A percentile compares a stretch with the other conserved stretches of the same genome.
Evolutionary conservation across 2,329 filamentous ascomycete species (phyloP).

Genomic region (Aspergillus quadricinctus): DNA sequence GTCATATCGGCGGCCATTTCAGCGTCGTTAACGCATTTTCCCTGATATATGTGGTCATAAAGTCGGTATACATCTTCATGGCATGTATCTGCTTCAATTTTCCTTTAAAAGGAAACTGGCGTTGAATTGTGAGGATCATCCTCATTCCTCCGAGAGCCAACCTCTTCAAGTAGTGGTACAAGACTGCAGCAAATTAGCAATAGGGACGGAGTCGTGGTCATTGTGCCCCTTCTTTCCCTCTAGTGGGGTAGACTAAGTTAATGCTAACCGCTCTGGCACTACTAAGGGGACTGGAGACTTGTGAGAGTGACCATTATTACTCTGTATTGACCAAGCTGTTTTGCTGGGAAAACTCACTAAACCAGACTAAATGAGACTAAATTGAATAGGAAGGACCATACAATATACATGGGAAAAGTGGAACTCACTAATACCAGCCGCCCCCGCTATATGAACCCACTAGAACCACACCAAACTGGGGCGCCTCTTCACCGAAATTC

Average conservation of each 20-base stretch:
- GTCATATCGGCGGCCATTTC: not conserved
- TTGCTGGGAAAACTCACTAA: not conserved
- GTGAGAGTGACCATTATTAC: not conserved
- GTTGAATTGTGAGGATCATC: slow-evolving; percentile 20
- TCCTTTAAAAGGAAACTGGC: slow-evolving; percentile 3
- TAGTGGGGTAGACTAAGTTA: not conserved
- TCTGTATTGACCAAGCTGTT: no score
- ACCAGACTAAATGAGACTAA: not conserved
- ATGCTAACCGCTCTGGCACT: not conserved
- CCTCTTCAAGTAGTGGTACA: slow-evolving; percentile 7
- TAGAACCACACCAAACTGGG: not conserved
- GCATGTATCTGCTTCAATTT: slow-evolving; percentile 4
- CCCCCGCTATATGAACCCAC: not conserved
- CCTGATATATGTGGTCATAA: not conserved
- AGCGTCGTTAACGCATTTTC: not conserved
- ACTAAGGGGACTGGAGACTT: not conserved
- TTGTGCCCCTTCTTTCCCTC: slow-evolving; percentile 8
- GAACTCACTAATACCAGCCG: not conserved
- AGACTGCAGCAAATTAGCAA: no score
- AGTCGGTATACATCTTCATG: not conserved
- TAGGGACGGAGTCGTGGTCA: not conserved
- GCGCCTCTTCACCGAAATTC: not conserved
- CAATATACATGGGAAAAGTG: not conserved
- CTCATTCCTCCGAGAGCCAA: slow-evolving; percentile 11
- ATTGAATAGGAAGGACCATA: not conserved